These are phyloP conservation scores for Ophiostoma quercus DNA, from an alignment of 2,329 filamentous ascomycete species.

Conservation along the genomic window DNA sequence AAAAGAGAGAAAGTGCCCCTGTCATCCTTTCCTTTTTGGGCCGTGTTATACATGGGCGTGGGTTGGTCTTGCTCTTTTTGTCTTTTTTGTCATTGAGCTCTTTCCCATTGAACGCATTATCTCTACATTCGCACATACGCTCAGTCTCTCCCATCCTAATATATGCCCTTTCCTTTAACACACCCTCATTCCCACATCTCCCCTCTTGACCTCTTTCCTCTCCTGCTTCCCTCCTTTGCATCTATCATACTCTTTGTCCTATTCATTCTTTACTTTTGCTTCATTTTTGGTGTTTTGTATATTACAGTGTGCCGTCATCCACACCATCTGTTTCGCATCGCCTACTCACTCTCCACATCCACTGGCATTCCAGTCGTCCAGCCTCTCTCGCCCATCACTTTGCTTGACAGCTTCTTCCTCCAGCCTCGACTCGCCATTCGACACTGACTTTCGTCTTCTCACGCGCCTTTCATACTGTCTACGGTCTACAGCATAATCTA, in stretches of 20 bases:
- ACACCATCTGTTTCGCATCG: slow-evolving; percentile 1
- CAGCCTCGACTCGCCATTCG: slow-evolving; percentile 5
- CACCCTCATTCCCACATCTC: slow-evolving; percentile 9
- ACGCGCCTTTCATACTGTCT: neutral
- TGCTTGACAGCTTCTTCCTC: slow-evolving; percentile 1
- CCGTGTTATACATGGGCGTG: slow-evolving; percentile 1
- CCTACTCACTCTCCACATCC: slow-evolving; percentile 3
- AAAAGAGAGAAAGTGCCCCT: slow-evolving; percentile 13
- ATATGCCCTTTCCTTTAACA: neutral
- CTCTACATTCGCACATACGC: neutral
- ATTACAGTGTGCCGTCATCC: slow-evolving; percentile 3
- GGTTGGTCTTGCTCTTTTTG: slow-evolving; percentile 1
- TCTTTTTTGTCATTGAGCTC: slow-evolving; percentile 10
- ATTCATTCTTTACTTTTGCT: neutral
- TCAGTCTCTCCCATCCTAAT: neutral
- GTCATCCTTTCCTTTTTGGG: slow-evolving; percentile 3
- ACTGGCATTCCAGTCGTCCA: neutral
- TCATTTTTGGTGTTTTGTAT: neutral
- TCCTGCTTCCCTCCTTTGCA: neutral
- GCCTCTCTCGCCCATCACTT: neutral
- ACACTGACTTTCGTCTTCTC: neutral
- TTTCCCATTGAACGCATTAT: neutral
- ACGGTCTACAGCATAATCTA: neutral
- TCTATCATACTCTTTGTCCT: neutral
- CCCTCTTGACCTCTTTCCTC: neutral